A percentile compares a stretch with the other conserved stretches of the same genome.
These are phyloP conservation scores for Neofusicoccum umdonicola DNA, from an alignment of 2,329 filamentous ascomycete genomes.

Conservation along the genomic window DNA sequence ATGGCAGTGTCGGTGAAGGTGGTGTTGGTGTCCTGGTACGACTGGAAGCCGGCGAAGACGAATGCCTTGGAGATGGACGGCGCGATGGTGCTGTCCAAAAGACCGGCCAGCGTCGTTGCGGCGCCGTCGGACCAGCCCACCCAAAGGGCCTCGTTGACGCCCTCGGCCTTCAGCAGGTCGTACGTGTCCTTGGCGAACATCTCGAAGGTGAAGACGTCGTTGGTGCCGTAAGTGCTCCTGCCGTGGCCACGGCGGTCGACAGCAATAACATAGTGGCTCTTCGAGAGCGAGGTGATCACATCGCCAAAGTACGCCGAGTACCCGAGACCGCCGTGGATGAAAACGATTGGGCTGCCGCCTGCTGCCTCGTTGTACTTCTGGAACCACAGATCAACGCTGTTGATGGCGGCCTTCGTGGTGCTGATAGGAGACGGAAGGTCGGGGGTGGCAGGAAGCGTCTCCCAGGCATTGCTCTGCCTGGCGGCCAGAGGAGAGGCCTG, in stretches of 20 bases:
- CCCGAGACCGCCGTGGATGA: constrained; percentile 43
- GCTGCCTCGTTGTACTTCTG: constrained; percentile 42
- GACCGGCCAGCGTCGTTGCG: constrained; percentile 37
- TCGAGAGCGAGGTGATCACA: constrained; percentile 34
- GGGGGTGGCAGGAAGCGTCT: constrained; percentile 40
- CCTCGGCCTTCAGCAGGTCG: constrained; percentile 30
- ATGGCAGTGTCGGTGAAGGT: constrained; percentile 35
- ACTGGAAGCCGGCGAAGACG: constrained; percentile 38
- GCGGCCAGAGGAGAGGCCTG: constrained; percentile 5
- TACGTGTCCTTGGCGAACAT: constrained; percentile 39
- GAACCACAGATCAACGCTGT: constrained; percentile 43
- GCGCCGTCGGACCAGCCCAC: constrained; percentile 46
- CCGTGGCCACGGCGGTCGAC: constrained; percentile 45
- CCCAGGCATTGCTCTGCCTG: constrained; percentile 1
- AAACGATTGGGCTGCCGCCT: constrained; percentile 36
- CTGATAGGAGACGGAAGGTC: constrained; percentile 36
- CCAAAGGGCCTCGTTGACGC: constrained; percentile 33
- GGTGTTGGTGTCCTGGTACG: constrained; percentile 35
- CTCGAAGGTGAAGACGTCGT: constrained; percentile 41
- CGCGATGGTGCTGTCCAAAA: constrained; percentile 33
- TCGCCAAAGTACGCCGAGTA: constrained; percentile 44
- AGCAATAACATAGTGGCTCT: constrained; percentile 40
- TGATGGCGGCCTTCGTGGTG: constrained; percentile 29
- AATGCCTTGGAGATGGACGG: constrained; percentile 41
- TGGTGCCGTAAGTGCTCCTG: constrained; percentile 37